A percentile compares a stretch with the other conserved stretches of the same genome.
Conservation (phyloP, 2,329 filamentous ascomycete genomes). For the Colletotrichum tanaceti region DNA sequence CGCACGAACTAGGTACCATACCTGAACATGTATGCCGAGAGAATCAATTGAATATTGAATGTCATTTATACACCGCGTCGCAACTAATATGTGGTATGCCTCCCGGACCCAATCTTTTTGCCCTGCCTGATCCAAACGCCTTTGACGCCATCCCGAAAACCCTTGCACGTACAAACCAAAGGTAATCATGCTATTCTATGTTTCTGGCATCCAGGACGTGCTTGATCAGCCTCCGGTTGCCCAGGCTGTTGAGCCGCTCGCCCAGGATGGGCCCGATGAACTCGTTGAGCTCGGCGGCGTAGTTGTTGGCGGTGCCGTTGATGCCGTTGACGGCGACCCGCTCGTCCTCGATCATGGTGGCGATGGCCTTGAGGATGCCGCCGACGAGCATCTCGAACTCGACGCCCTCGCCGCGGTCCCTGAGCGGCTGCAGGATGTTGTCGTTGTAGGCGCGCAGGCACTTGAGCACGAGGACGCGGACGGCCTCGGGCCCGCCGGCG, state of each 20-base stretch:
- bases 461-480: conserved; percentile 66
- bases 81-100: conserved; percentile 35
- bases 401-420: conserved; percentile 61
- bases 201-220: conserved; percentile 66
- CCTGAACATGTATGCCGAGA: not conserved
- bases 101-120: conserved; percentile 28
- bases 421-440: conserved; percentile 64
- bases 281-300: conserved; percentile 61
- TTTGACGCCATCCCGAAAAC: conserved; percentile 41
- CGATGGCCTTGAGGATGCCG: conserved; percentile 65
- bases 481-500: conserved; percentile 75
- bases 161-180: conserved; percentile 38
- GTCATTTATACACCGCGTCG: not conserved
- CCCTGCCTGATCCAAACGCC: conserved; percentile 42
- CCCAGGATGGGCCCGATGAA: conserved; percentile 68
- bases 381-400: conserved; percentile 68
- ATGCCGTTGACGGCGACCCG: conserved; percentile 37
- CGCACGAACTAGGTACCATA: not conserved
- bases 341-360: conserved; percentile 53
- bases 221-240: conserved; percentile 60
- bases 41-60: not conserved
- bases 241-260: conserved; percentile 58
- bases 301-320: conserved; percentile 47
- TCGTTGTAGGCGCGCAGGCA: conserved; percentile 67
- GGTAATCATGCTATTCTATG: conserved; percentile 55